A percentile compares a stretch with the other conserved stretches of the same genome.
These are phyloP conservation scores for Secale cereale DNA, from an alignment of 176 grass and related monocot genomes.

Conservation along the genomic window DNA sequence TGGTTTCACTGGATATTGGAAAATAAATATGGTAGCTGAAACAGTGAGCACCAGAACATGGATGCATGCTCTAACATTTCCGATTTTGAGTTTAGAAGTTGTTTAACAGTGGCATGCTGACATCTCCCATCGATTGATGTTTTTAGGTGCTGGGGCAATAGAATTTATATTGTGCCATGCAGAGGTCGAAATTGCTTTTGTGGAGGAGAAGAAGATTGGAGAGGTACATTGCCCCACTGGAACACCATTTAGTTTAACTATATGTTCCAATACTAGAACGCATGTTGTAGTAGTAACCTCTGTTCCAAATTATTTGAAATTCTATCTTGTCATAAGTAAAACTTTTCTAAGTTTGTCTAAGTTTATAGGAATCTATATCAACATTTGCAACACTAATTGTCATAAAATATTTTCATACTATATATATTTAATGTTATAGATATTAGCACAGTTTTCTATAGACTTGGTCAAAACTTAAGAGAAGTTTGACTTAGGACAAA, in stretches of 20 bases:
- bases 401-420: neutral
- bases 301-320: neutral
- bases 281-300: neutral
- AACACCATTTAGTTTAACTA: neutral
- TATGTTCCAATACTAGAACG: neutral
- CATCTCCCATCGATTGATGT: constrained; percentile 1
- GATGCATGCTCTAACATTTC: neutral
- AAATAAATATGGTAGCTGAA: neutral
- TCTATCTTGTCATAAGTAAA: neutral
- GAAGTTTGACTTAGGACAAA: neutral
- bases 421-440: neutral
- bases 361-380: neutral
- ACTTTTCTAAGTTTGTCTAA: neutral
- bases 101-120: neutral
- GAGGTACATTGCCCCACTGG: constrained; percentile 50
- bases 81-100: neutral
- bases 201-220: constrained; percentile 90
- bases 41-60: constrained; percentile 5
- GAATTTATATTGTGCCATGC: constrained; percentile 95
- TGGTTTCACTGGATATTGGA: neutral
- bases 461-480: neutral
- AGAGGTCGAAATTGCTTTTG: constrained; percentile 85
- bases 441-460: neutral
- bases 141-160: constrained; percentile 78
- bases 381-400: neutral